Evolutionary conservation across 2,329 filamentous ascomycete genomes (phyloP), one percentile per base, ranked within the genome.

Genomic region (Sclerotinia trifoliorum): DNA sequence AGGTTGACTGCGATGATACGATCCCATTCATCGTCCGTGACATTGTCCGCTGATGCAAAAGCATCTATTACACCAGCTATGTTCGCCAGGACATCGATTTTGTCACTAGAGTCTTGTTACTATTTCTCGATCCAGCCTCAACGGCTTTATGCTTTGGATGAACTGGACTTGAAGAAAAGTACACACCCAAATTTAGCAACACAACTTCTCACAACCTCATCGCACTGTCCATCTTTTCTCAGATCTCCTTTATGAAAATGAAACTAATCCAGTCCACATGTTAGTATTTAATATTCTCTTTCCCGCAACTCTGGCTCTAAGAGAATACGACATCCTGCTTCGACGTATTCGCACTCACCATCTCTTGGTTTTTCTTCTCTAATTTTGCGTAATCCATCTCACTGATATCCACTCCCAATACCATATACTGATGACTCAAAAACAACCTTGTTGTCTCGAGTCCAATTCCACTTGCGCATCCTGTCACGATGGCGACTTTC

Each of bases 51-150:
- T 42, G 77, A 77, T 62, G 76, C 76, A 70, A 80, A 81, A 29
- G 76, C 76, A 74, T 83, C 81, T 72, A 80, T 79, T 24, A 83
- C 73, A 35, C 81, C 81, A 0, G 81, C 81, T 32, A 81, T 78
- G 68, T 83, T 83, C 58, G 81, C 75, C n/a, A 83, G 75, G 15
- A 81, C 77, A 70, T 83, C 81, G 49, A 81, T 73, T 24, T 73
- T 73, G 2, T 68, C 67, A 19, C 74, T 76, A 65, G 13, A 42
- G 13, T 11, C 35, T 35, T 44, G 32, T 69, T 42, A 68, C 26
- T 46, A 29, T 62, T 35, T 29, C 21, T 24, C 4, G 32, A 11
- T 5, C 3, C 6, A 4, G 13, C 21, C 24, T 49, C n/a, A 24
- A 24, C 39, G 29, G 15, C n/a, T 39, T 39, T 5, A 17, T 13